Evolutionary conservation across 2,329 filamentous ascomycete genomes (phyloP), one percentile per base, ranked within the genome.

Genomic region (Lasiodiplodia citricola): DNA sequence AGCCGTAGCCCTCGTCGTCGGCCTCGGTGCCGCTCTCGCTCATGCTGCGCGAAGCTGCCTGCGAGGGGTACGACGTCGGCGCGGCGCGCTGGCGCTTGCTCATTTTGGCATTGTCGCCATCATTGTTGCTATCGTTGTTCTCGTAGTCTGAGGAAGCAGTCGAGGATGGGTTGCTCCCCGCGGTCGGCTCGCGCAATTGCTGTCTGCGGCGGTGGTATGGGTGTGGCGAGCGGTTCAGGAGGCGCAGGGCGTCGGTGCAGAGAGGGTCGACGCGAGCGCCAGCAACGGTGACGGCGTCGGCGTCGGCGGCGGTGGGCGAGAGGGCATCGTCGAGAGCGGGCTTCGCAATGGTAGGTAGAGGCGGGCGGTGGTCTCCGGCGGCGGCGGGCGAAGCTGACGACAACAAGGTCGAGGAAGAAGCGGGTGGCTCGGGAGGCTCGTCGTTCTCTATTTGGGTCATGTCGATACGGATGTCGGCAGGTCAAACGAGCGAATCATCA

Each of bases 1-100:
- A 90, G 5, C 82, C 79, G 54, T 84, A 85, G 71, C 94, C 92
- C 79, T 98, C 95, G 81, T 98, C 95, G 75, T 97, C 95, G 50
- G 95, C 95, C 78, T 98, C 95, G 21, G 94, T 97, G 28, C 95
- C 95, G 78, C 94, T 97, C 73, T 97, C 94, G 78, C 93, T 97
- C 13, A 67, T 57, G 54, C 65, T 67, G 37, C 52, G 52, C 52
- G 65, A 67, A 6, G 65, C 23, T n/a, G 65, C 21, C 38, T 50
- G 52, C 44, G 65, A 67, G 16, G 44, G 52, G 65, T 44, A 60
- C 28, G 55, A 67, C n/a, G 54, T 56, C 28, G 52, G 55, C 41
- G 54, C 35, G 60, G 60, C 25, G 31, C 18, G 60, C 16, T 51
- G 18, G 37, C 25, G 38, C 60, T 14, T 7, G 50, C 14, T 50